A percentile compares a stretch with the other conserved stretches of the same genome.
Evolutionary conservation across 306 rosid species (phyloP).

Genomic region (Rubus parviflorus): DNA sequence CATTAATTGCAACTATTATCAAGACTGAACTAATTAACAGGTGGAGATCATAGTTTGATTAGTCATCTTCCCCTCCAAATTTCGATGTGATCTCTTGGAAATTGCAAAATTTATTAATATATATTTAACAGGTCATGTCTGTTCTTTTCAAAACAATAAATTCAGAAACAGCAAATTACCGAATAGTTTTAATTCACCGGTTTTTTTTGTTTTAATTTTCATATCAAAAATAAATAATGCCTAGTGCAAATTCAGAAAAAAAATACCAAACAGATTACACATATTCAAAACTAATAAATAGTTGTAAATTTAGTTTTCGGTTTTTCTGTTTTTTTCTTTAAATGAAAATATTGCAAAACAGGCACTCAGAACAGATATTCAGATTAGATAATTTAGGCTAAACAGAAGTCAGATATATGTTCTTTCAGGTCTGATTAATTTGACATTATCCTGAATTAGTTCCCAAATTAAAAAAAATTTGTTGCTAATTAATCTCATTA

Average conservation of each 20-base stretch:
- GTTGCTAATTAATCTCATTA: background rate
- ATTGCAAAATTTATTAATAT: background rate
- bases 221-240: background rate
- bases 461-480: background rate
- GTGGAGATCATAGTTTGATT: background rate
- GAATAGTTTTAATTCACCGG: too few relatives aligned
- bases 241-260: background rate
- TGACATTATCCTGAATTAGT: background rate
- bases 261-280: background rate
- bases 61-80: background rate
- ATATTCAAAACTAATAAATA: background rate
- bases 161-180: too few relatives aligned
- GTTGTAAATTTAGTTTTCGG: too few relatives aligned
- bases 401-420: background rate
- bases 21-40: background rate
- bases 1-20: background rate
- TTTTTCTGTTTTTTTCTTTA: background rate
- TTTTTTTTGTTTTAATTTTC: background rate
- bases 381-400: background rate
- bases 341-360: background rate
- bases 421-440: background rate
- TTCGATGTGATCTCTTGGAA: too few relatives aligned
- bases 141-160: too few relatives aligned
- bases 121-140: background rate
- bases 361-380: background rate